Evolutionary conservation across 306 rosid species (phyloP), one percentile per base, ranked within the genome.

Genomic region (Parietaria judaica): DNA sequence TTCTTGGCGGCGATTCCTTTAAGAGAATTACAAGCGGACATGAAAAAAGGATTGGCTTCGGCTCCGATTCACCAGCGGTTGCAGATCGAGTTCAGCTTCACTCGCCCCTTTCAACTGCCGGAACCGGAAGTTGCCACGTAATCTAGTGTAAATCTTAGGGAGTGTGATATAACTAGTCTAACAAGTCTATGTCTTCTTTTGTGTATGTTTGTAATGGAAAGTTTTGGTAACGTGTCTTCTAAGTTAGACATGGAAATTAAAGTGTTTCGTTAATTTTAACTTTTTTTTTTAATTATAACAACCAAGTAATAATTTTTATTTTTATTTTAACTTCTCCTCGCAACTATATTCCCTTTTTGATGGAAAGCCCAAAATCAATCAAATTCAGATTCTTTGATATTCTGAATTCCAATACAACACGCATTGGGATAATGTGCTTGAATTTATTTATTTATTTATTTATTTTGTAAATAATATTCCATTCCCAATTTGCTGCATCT

Each of bases 1-100:
- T 94, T 94, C 84, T 77, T 94, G 85, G 99, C 99, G 60, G 95
- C 99, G 16, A 88, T 94, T 56, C 99, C 99, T 37, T 78, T 94
- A 36, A 81, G 99, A 78, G 97, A 94, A 70, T 54, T 94, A 78
- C 97, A 88, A 78, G 89, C 90, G 49, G 99, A 94, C 79, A 83
- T 94, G 10, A 94, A 83, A 82, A 94, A 86, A 72, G 99, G 99
- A 66, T 78, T 84, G 77, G 71, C 94, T 37, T 76, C 97, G 37
- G 79, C 89, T 6, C 99, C 90, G 6, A 82, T 94, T 72, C 99
- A 94, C 69, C 99, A 89, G 8, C 81, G 99, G 5, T 78, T 94
- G 44, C 99, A 94, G 74, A 94, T 94, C 56, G 99, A 94, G 75
- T 78, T 94, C 68, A 84, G 84, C 77, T 94, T 82, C 80, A 89